phyloP scores from a whole-genome alignment of 140 eudicot genomes.

The Senecio squalidus region DNA sequence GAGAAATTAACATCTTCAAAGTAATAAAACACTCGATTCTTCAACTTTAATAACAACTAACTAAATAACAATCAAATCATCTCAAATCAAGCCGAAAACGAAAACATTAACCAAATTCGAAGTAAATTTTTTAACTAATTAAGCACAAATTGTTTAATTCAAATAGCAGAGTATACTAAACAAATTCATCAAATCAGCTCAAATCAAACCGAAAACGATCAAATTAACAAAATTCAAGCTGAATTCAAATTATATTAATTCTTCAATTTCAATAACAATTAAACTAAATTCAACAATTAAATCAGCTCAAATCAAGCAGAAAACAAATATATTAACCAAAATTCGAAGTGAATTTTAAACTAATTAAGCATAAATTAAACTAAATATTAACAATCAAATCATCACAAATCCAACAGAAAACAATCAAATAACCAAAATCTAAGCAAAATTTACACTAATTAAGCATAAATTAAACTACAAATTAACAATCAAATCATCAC shows the following conservation, averaged over 20 bases:
- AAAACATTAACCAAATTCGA: background rate
- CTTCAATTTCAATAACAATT: background rate
- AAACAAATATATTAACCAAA: background rate
- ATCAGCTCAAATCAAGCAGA: slow-evolving; percentile 1
- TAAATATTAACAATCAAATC: background rate
- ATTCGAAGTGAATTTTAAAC: background rate
- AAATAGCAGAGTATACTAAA: too few relatives aligned
- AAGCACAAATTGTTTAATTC: too few relatives aligned
- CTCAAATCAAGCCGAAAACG: background rate
- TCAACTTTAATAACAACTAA: too few relatives aligned
- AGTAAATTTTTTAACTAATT: too few relatives aligned
- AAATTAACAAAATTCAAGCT: background rate
- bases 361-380: background rate
- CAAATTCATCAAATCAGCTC: background rate
- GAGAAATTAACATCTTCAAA: too few relatives aligned
- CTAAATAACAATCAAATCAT: too few relatives aligned
- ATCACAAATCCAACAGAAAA: too few relatives aligned
- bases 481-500: background rate
- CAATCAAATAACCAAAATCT: too few relatives aligned
- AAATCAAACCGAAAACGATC: background rate
- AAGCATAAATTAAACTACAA: background rate
- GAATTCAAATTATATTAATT: too few relatives aligned
- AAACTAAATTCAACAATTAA: background rate
- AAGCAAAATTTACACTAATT: background rate
- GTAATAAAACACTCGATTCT: too few relatives aligned